Conservation (phyloP, 2,329 filamentous ascomycete genomes). For the Ascochyta koolunga region DNA sequence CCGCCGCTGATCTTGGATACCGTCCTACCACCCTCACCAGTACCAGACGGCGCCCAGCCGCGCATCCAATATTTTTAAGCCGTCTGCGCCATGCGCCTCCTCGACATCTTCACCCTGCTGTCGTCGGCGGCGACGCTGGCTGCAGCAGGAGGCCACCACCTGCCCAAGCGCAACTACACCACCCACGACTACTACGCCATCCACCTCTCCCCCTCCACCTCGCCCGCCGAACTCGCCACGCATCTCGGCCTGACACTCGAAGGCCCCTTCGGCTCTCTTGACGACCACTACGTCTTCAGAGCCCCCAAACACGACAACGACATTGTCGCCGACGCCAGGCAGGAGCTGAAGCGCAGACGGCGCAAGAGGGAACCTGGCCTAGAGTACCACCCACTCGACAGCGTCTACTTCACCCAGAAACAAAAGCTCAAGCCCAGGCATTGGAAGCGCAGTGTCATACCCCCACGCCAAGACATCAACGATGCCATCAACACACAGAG, state of each 20-base stretch:
- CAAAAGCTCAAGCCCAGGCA: conserved; percentile 68
- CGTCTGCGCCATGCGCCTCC: conserved; percentile 46
- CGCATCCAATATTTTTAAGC: conserved; percentile 5
- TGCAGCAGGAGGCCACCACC: conserved; percentile 35
- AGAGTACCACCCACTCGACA: conserved; percentile 67
- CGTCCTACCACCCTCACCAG: not conserved
- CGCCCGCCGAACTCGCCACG: conserved; percentile 72
- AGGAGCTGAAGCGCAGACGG: conserved; percentile 62
- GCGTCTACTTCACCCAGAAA: conserved; percentile 80
- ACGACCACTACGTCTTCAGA: conserved; percentile 85
- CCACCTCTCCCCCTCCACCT: conserved; percentile 71
- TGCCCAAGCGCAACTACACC: conserved; percentile 72
- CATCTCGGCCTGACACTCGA: conserved; percentile 80
- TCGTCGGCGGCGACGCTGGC: conserved; percentile 43
- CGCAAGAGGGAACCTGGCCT: conserved; percentile 63
- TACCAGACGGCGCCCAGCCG: conserved; percentile 26
- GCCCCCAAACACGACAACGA: conserved; percentile 65
- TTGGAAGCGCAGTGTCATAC: conserved; percentile 61
- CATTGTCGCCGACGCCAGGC: conserved; percentile 57
- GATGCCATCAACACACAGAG: conserved; percentile 56
- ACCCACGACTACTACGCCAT: conserved; percentile 92
- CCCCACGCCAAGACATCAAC: conserved; percentile 35
- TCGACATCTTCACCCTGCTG: conserved; percentile 54
- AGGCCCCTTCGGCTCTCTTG: conserved; percentile 77
- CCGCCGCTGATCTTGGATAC: not conserved